Percentiles rank a stretch among this genome's conserved stretches.
These are phyloP conservation scores for Mycosarcoma mackinlayi DNA, from an alignment of 1,284 basidiomycete genomes.

Conservation along the genomic window DNA sequence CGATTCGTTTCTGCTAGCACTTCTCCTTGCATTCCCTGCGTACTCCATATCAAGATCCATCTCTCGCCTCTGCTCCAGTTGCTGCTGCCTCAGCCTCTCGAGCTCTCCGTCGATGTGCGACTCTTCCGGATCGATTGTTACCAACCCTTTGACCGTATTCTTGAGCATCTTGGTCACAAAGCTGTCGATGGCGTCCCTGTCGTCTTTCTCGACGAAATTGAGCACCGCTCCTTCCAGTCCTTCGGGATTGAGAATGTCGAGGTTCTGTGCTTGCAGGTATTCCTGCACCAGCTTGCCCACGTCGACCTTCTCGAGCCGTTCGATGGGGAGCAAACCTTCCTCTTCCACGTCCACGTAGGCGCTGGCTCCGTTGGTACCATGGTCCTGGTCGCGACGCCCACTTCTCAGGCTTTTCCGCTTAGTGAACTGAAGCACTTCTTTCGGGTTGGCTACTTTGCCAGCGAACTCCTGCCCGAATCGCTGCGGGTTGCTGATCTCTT, in stretches of 20 bases:
- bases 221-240: constrained; percentile 60
- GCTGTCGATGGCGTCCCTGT: constrained; percentile 55
- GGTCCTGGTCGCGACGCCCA: constrained; percentile 16
- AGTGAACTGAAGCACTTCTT: constrained; percentile 89
- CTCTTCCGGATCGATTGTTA: constrained; percentile 56
- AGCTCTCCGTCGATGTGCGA: constrained; percentile 46
- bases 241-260: constrained; percentile 60
- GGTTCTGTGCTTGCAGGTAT: constrained; percentile 56
- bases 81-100: constrained; percentile 39
- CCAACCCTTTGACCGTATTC: constrained; percentile 43
- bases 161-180: constrained; percentile 55
- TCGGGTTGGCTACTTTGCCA: constrained; percentile 90
- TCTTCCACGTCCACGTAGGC: constrained; percentile 45
- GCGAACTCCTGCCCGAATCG: constrained; percentile 96
- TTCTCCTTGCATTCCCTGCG: constrained; percentile 5
- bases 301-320: constrained; percentile 59
- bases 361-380: constrained; percentile 9
- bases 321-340: constrained; percentile 48
- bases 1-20: constrained; percentile 11
- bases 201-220: constrained; percentile 66
- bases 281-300: constrained; percentile 59
- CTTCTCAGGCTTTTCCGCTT: constrained; percentile 74
- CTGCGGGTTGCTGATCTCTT: constrained; percentile 78
- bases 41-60: constrained; percentile 29
- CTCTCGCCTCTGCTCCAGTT: constrained; percentile 21